Conservation (phyloP, 768 basidiomycete species). For the Pholiota molesta region DNA sequence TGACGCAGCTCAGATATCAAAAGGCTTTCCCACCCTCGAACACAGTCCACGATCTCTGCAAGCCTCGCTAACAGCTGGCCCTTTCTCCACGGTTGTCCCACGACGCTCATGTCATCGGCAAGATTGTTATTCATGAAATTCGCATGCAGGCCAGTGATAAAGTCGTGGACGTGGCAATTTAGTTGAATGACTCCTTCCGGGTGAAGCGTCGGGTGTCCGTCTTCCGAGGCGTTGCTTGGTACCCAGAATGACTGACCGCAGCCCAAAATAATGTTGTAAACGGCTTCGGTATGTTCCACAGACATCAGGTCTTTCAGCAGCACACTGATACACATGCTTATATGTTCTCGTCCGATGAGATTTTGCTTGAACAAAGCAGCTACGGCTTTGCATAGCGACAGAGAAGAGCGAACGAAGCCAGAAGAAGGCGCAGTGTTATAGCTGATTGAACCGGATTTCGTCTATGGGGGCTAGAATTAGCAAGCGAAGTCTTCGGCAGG, state of each 20-base stretch:
- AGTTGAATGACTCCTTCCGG: background rate
- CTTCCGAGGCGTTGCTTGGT: background rate
- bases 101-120: constrained; percentile 13
- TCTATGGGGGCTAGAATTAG: constrained; percentile 1
- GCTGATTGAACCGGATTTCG: constrained; percentile 14
- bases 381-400: constrained; percentile 22
- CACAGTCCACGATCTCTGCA: constrained; percentile 11
- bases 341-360: constrained; percentile 18
- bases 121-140: constrained; percentile 11
- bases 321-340: constrained; percentile 21
- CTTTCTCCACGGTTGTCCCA: constrained; percentile 14
- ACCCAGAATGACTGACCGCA: constrained; percentile 22
- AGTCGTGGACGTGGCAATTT: constrained; percentile 13
- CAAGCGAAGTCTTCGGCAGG: background rate
- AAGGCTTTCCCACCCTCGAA: constrained; percentile 17
- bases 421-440: constrained; percentile 7
- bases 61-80: constrained; percentile 10
- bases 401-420: constrained; percentile 19
- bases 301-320: constrained; percentile 24
- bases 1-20: background rate
- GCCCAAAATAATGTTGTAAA: constrained; percentile 21
- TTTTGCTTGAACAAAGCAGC: constrained; percentile 18
- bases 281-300: constrained; percentile 25
- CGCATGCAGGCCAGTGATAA: constrained; percentile 14
- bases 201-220: background rate